Base-by-base conservation (phyloP, 805 yeast species). In the Ogataea salicorniae region DNA sequence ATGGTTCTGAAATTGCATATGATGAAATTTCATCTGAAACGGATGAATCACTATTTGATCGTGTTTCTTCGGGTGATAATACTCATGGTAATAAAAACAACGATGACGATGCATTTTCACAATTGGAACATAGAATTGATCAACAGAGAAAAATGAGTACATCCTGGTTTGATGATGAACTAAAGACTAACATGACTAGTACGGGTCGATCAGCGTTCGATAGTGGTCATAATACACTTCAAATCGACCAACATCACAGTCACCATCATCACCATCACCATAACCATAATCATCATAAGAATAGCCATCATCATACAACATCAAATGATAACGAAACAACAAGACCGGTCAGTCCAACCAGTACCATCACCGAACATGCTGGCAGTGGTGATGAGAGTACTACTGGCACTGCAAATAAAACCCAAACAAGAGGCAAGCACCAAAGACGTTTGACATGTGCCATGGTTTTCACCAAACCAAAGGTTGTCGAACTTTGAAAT, bases 361-460 rank as follows among this genome's bases (percentile, higher is more conserved):
- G n/a, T 5, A 15, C 17, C 11, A 26, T 26, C 9, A 26, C 31
- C 11, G 31, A 26, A 26, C 31, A 26, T 26, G 31, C 31, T 3
- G 13, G 11, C 31, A 26, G 13, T 26, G 13, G 11, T 26, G 31
- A 26, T 11, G 31, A 26, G 6, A 6, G 31, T 26, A 26, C 31
- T 26, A 8, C 13, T 9, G 31, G 31, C 36, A 5, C 36, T 15
- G 17, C 13, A 2, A 35, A 11, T 39, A 43, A 34, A 22, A 46
- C 33, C 18, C 17, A 41, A 23, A 31, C 26, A 17, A 39, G 26
- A 9, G 59, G 64, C 6, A 44, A 26, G 36, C 81, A 76, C 54
- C 68, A 66, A 35, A 52, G 80, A 40, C 58, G 77, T 36, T 65
- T 72, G n/a, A 69, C 78, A 0, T 70, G 76, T 38, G 80, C 81